These are phyloP conservation scores for Tylopilus vinaceipallidus DNA, from an alignment of 768 basidiomycete species.

Conservation along the genomic window DNA sequence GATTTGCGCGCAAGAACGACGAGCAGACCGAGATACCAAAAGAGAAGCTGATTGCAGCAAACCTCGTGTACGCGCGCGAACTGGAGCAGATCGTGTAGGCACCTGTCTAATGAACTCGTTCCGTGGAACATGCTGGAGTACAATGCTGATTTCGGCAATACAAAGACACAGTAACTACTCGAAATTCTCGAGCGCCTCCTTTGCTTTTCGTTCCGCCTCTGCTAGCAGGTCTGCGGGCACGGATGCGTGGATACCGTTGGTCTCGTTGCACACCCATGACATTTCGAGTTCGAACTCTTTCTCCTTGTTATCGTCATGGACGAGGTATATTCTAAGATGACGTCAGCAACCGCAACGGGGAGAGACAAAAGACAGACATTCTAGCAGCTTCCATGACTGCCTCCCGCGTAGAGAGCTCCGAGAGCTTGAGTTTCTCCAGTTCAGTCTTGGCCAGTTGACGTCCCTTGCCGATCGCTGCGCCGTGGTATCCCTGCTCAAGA, in stretches of 20 bases:
- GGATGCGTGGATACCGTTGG: slow-evolving; percentile 70
- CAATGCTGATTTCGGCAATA: slow-evolving; percentile 12
- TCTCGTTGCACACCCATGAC: slow-evolving; percentile 92
- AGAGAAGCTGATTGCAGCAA: slow-evolving; percentile 75
- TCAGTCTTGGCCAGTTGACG: slow-evolving; percentile 97
- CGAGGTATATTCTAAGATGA: slow-evolving; percentile 80
- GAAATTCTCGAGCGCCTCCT: slow-evolving; percentile 75
- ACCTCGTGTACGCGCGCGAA: slow-evolving; percentile 79
- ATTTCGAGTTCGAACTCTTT: slow-evolving; percentile 98
- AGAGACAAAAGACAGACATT: slow-evolving; percentile 61
- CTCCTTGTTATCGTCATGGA: slow-evolving; percentile 97
- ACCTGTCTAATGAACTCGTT: not conserved
- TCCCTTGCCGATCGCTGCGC: slow-evolving; percentile 98
- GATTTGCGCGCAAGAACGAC: slow-evolving; percentile 78
- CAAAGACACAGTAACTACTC: slow-evolving; percentile 36
- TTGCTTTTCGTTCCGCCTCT: slow-evolving; percentile 87
- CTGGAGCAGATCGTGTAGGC: slow-evolving; percentile 85
- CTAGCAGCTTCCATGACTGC: slow-evolving; percentile 92
- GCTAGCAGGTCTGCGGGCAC: slow-evolving; percentile 83
- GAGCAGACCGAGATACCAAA: slow-evolving; percentile 86
- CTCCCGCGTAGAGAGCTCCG: slow-evolving; percentile 75
- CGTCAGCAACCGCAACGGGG: slow-evolving; percentile 5
- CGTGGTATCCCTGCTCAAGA: slow-evolving; percentile 78
- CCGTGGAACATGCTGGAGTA: not conserved
- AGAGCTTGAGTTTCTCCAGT: slow-evolving; percentile 89